Conservation (phyloP, 805 yeast species). For the Lachancea mirantina region DNA sequence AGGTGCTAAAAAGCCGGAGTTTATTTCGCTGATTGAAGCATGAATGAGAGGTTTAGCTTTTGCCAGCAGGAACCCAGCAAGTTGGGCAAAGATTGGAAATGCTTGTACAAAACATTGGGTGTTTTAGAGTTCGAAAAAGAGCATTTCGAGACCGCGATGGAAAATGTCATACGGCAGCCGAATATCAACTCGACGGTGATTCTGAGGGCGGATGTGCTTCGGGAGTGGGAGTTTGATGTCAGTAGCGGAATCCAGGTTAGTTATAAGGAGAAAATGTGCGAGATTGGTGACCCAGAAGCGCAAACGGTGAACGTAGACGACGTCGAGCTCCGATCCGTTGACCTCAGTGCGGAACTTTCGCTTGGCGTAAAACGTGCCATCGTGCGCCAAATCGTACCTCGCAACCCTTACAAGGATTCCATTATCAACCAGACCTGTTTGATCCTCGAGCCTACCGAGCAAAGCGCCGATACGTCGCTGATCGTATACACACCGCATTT, state of each 20-base stretch:
- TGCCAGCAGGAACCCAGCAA: slow-evolving; percentile 16
- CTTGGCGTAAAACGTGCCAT: slow-evolving; percentile 40
- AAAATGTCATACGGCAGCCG: slow-evolving; percentile 72
- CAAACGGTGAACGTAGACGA: slow-evolving; percentile 35
- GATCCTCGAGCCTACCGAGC: slow-evolving; percentile 30
- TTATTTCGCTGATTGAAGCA: no score
- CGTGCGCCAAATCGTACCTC: slow-evolving; percentile 83
- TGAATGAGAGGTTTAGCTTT: slow-evolving; percentile 9
- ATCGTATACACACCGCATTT: slow-evolving; percentile 79
- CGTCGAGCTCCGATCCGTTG: slow-evolving; percentile 32
- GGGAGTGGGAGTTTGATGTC: slow-evolving; percentile 39
- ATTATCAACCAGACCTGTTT: slow-evolving; percentile 82
- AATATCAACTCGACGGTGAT: slow-evolving; percentile 89
- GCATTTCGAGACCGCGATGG: slow-evolving; percentile 72
- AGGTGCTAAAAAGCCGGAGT: no score
- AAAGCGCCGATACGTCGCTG: slow-evolving; percentile 36
- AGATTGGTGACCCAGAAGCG: slow-evolving; percentile 19
- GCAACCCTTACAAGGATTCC: slow-evolving; percentile 81
- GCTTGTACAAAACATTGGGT: slow-evolving; percentile 20
- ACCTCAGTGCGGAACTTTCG: slow-evolving; percentile 20
- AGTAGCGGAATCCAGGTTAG: slow-evolving; percentile 10
- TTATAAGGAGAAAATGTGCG: slow-evolving; percentile 9
- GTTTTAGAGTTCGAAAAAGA: slow-evolving; percentile 23
- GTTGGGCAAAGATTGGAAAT: slow-evolving; percentile 25
- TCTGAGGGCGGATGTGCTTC: slow-evolving; percentile 75